Evolutionary conservation across 495 filamentous ascomycete species (phyloP).

Genomic region (Rhypophila decipiens): DNA sequence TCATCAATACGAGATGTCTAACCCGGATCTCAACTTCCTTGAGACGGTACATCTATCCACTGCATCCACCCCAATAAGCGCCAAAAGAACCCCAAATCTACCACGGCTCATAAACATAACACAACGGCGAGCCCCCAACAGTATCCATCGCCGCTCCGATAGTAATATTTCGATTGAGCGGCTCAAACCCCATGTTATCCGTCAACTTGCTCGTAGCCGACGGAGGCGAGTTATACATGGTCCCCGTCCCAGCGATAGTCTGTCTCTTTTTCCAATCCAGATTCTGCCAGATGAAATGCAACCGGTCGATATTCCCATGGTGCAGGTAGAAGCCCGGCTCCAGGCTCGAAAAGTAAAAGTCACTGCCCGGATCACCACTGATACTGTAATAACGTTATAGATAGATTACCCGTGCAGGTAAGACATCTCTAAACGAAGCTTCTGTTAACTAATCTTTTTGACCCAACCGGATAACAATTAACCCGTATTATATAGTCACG

Average conservation of each 20-base stretch:
- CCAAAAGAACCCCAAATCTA: too few species aligned
- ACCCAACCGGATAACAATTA: too few species aligned
- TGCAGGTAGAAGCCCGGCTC: conserved; percentile 68
- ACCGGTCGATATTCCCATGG: conserved; percentile 63
- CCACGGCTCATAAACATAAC: conserved; percentile 19
- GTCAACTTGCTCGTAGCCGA: conserved; percentile 17
- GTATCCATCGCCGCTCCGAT: conserved; percentile 14
- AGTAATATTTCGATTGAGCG: conserved; percentile 9
- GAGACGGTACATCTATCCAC: too few species aligned
- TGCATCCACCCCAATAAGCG: too few species aligned
- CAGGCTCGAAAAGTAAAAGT: conserved; percentile 55
- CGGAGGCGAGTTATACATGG: conserved; percentile 37
- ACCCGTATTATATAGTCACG: too few species aligned
- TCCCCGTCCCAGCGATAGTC: conserved; percentile 36
- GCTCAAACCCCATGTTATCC: conserved; percentile 16
- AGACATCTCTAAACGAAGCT: too few species aligned
- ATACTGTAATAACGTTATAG: too few species aligned
- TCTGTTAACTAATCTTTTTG: too few species aligned
- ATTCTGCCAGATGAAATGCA: conserved; percentile 68
- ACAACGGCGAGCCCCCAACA: conserved; percentile 15
- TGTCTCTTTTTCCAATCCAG: conserved; percentile 32
- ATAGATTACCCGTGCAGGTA: too few species aligned
- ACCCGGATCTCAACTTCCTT: too few species aligned
- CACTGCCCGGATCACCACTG: conserved; percentile 35
- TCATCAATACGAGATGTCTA: too few species aligned